Evolutionary conservation across 495 filamentous ascomycete genomes (phyloP).

Genomic region (Sabuloglossum arenarium): DNA sequence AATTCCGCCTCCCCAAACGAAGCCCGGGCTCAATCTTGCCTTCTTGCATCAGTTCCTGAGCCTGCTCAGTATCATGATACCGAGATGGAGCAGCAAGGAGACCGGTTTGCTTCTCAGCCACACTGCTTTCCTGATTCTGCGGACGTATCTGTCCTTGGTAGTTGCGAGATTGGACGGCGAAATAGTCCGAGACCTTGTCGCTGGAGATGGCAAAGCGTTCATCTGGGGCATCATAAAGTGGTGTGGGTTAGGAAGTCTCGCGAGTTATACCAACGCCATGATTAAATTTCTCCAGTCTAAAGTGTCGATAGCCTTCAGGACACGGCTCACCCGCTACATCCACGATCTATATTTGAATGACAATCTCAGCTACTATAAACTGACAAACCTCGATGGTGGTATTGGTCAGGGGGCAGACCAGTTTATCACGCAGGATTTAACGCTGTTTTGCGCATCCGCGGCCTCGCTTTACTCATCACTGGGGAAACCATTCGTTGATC

Average conservation of each 20-base stretch:
- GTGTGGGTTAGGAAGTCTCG: slow-evolving; percentile 51
- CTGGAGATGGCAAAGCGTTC: slow-evolving; percentile 76
- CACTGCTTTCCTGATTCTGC: slow-evolving; percentile 64
- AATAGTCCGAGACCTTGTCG: slow-evolving; percentile 87
- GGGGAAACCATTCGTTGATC: slow-evolving; percentile 87
- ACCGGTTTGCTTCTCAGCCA: slow-evolving; percentile 75
- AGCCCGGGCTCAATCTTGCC: slow-evolving; percentile 90
- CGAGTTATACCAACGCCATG: slow-evolving; percentile 85
- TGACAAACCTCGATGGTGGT: slow-evolving; percentile 83
- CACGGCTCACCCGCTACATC: slow-evolving; percentile 86
- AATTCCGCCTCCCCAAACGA: slow-evolving; percentile 72
- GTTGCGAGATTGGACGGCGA: slow-evolving; percentile 89
- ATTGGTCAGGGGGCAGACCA: slow-evolving; percentile 85
- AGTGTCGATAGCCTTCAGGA: slow-evolving; percentile 95
- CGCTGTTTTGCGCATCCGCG: slow-evolving; percentile 78
- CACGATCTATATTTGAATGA: slow-evolving; percentile 93
- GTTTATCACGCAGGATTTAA: slow-evolving; percentile 94
- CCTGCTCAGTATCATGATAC: slow-evolving; percentile 92
- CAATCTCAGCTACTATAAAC: slow-evolving; percentile 87
- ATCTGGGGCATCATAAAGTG: slow-evolving; percentile 77
- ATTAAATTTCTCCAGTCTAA: slow-evolving; percentile 98
- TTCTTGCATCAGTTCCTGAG: slow-evolving; percentile 95
- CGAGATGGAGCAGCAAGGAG: slow-evolving; percentile 86
- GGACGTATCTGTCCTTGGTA: slow-evolving; percentile 86
- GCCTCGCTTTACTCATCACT: slow-evolving; percentile 90